Base-by-base conservation (phyloP, 768 basidiomycete species). In the Favolaschia claudopus region DNA sequence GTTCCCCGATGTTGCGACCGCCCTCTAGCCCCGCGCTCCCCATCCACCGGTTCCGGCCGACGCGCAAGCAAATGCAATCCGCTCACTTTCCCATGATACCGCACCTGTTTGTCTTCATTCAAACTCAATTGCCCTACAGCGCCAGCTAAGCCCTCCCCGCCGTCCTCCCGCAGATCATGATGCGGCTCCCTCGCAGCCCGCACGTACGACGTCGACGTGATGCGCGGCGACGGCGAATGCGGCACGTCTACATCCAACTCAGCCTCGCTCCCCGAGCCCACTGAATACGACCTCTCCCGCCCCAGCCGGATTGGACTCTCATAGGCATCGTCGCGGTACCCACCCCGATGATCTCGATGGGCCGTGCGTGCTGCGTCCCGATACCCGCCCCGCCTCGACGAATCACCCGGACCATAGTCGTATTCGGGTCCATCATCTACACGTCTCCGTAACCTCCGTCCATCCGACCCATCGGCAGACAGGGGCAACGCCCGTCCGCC, bases 41-140 rank as follows among this genome's bases (percentile, higher is more conserved):
- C 25, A 14, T n/a, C n/a, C 29, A 32, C 28, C 27, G 43, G 43
- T 40, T 24, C 44, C 20, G 39, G 13, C 7, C 39, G 51, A 17
- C 62, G 28, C 25, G 63, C 63, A 10, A 94, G 73, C 55, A 95
- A 78, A 71, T 95, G 87, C 61, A 95, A 72, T 2, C 93, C 92
- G 57, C 90, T 92, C 5, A 85, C 89, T 72, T 92, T 92, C 27
- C 93, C 93, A 67, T 96, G 94, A 72, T 89, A 95, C 33, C 94
- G 78, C 13, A 96, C 86, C 70, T 95, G 87, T 54, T 86, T 83
- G 51, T 95, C 91, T 76, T 96, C 94, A 67, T 96, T 94, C 65
- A 96, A 67, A 62, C 90, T 92, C 57, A 96, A 78, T 74, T 95
- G 93, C 3, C 94, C 94, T 5, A 95, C 83, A 27, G 92, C 93